These are phyloP conservation scores for Stentor roeselii DNA, from an alignment of 73 alveolate genomes.

Conservation along the genomic window DNA sequence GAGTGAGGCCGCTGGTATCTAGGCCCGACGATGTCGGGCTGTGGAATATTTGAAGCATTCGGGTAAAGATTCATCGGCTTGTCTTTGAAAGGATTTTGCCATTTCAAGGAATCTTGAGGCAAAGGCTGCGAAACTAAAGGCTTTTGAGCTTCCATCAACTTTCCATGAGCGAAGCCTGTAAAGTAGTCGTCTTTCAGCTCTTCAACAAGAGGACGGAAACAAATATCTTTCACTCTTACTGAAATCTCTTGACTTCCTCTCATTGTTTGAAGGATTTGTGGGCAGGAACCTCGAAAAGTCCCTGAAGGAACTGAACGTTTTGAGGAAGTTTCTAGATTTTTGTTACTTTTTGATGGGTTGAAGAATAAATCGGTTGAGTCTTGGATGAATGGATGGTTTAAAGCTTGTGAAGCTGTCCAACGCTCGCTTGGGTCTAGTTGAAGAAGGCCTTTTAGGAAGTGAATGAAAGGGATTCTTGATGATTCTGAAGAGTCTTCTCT, in stretches of 20 bases:
- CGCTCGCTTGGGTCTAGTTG: conserved; percentile 41
- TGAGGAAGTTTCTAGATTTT: background rate
- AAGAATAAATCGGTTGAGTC: background rate
- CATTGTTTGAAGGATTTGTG: background rate
- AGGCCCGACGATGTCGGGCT: conserved; percentile 14
- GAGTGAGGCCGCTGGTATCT: conserved; percentile 4
- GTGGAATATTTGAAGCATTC: background rate
- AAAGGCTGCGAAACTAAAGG: background rate
- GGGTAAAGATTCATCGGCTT: background rate
- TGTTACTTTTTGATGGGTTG: background rate
- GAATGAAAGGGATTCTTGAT: background rate
- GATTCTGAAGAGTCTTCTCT: background rate
- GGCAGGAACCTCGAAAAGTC: conserved; percentile 12
- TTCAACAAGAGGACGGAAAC: conserved; percentile 6
- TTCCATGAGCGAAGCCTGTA: conserved; percentile 26
- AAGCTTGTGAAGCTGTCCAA: conserved; percentile 56
- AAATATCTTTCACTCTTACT: background rate
- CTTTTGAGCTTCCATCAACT: background rate
- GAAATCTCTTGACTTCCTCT: conserved; percentile 16
- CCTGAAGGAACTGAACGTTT: background rate
- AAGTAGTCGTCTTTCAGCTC: conserved; percentile 21
- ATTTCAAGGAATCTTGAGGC: background rate
- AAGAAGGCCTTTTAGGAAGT: conserved; percentile 31
- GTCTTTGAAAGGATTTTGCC: background rate
- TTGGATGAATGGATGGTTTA: conserved; percentile 54